Base-by-base conservation (phyloP, 306 rosid genomes). In the Trifolium dubium region DNA sequence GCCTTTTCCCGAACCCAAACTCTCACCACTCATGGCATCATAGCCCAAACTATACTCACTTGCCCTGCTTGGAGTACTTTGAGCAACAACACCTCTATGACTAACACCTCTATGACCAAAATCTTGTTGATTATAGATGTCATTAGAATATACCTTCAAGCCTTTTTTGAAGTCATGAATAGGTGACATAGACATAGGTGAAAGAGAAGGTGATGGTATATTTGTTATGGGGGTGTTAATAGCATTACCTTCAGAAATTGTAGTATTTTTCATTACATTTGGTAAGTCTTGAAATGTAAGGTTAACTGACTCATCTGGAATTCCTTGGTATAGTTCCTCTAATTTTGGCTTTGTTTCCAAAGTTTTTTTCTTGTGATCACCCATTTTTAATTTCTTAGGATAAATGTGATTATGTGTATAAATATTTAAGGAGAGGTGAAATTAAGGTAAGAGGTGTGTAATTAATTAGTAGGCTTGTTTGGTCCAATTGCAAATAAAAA, bases 231-330 rank as follows among this genome's bases (percentile, higher is more conserved):
- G 64, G 55, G 55, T n/a, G 55, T 14, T 49, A 60, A 43, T 10
- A 10, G 30, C 18, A 35, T 11, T 51, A 14, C n/a, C 46, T 13
- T 81, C 55, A 35, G 83, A 51, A n/a, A 49, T 49, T 49, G 18
- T 49, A 6, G 37, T 28, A 11, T 60, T 13, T 13, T 6, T 31
- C 19, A 13, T 78, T 29, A 83, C 59, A 3, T 85, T 77, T 41
- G 94, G 89, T 1, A 89, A 80, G 86, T 91, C 88, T 69, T 89
- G 82, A 70, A 93, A 91, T n/a, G 98, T 89, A 19, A 88, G 96
- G 76, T 93, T 86, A 31, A 89, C 97, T 0, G 97, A 91, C 15
- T 93, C 98, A 51, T 93, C 97, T 35, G 97, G 97, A 34, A 93
- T 78, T 18, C 97, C 97, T 19, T 46, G 83, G 78, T 93, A 90